Base-by-base conservation (phyloP, 1,284 basidiomycete species). In the Cystobasidium pallidum region DNA sequence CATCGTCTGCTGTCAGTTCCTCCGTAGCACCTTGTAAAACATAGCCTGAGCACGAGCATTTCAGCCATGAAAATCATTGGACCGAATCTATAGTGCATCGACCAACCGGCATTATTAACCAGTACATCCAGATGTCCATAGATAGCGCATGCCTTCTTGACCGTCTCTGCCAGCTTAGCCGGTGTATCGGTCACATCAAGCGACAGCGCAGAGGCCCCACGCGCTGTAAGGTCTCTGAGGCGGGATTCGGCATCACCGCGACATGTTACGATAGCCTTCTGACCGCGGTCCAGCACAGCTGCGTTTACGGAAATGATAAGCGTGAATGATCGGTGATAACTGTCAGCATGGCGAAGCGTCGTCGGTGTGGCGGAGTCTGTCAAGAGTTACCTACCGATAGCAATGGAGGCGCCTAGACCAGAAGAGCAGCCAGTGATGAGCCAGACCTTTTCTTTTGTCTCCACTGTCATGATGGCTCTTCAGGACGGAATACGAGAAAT, bases 351-450 rank as follows among this genome's bases (percentile, higher is more conserved):
- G 19, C 30, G 28, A 57, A 26, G 15, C 32, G 32, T 19, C 30
- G 54, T 32, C 54, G 32, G 28, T 57, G 54, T 32, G 30, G 54
- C 32, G 54, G 13, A 10, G 21, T 26, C 24, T 39, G 36, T 13
- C 11, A 26, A 17, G 21, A 30, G 26, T 21, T 21, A 63, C 61
- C 34, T 64, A 66, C 65, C 39, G 34, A 43, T 17, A 21, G 66
- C 66, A 34, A 67, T 36, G 41, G 21, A 36, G 4, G 51, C 52
- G 7, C 66, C 66, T 0, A 67, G 26, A 3, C 66, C 66, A 45
- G 66, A 67, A 45, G 66, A 57, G 54, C 66, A 67, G 28, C 66
- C 66, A 26, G 52, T 67, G 36, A 67, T 57, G 41, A 67, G 66
- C 66, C 66, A 67, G 54, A 67, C 66, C 15, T 58, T 67, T 1